Percentiles rank a stretch among this genome's conserved stretches.
phyloP scores from a whole-genome alignment of 192 early-diverging fungal species.

The Linnemannia hyalina region DNA sequence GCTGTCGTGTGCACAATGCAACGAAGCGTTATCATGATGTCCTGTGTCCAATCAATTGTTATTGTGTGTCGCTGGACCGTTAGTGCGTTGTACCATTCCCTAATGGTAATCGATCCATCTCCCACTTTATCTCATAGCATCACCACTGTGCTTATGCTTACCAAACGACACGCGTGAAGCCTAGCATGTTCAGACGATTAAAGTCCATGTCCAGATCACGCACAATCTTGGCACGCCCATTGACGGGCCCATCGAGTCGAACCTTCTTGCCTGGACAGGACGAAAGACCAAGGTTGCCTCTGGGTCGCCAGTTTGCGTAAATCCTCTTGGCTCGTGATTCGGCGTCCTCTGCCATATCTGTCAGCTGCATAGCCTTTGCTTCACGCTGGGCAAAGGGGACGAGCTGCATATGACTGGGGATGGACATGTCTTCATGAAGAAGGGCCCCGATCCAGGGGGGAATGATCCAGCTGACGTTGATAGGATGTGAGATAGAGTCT shows the following conservation, averaged over 20 bases:
- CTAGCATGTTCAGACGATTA: conserved; percentile 66
- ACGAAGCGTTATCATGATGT: conserved; percentile 1
- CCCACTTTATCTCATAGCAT: no score
- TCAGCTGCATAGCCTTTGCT: conserved; percentile 23
- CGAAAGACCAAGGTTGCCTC: conserved; percentile 77
- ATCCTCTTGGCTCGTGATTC: conserved; percentile 23
- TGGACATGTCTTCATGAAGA: conserved; percentile 35
- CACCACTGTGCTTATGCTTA: conserved; percentile 35
- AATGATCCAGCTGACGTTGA: conserved; percentile 58
- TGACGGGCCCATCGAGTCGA: conserved; percentile 75
- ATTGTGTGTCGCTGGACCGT: not conserved
- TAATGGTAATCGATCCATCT: not conserved
- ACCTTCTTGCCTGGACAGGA: conserved; percentile 88
- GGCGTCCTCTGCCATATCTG: conserved; percentile 16
- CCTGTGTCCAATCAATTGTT: not conserved
- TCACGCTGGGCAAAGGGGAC: conserved; percentile 42
- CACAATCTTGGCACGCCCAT: conserved; percentile 78
- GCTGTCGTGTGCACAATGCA: conserved; percentile 28
- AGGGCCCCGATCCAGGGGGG: conserved; percentile 47
- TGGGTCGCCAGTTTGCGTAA: conserved; percentile 34
- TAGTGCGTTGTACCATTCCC: not conserved
- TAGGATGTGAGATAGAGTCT: conserved; percentile 53
- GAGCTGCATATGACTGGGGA: conserved; percentile 23
- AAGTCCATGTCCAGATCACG: conserved; percentile 82
- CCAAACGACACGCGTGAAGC: conserved; percentile 75